These are phyloP conservation scores for Neofusicoccum laricinum DNA, from an alignment of 2,329 filamentous ascomycete species.

Conservation along the genomic window DNA sequence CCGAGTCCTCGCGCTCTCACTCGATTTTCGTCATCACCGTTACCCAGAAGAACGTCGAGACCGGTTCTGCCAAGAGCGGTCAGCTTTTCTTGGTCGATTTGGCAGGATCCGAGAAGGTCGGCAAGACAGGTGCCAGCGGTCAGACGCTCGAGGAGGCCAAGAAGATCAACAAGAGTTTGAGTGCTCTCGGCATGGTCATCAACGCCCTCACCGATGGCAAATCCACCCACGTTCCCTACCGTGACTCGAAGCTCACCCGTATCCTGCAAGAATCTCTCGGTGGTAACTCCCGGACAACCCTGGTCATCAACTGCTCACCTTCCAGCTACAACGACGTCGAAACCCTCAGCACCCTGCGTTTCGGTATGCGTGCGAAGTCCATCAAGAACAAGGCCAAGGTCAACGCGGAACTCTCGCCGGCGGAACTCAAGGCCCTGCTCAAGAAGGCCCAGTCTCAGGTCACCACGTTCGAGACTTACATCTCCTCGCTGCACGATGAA, in stretches of 20 bases:
- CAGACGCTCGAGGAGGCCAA: slow-evolving; percentile 98
- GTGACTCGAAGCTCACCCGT: slow-evolving; percentile 95
- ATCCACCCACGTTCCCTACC: slow-evolving; percentile 92
- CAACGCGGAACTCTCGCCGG: slow-evolving; percentile 94
- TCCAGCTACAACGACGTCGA: slow-evolving; percentile 97
- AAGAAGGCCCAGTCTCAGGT: slow-evolving; percentile 90
- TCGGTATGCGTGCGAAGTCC: slow-evolving; percentile 93
- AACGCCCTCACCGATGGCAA: slow-evolving; percentile 95
- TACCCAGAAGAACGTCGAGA: slow-evolving; percentile 96
- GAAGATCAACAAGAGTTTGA: slow-evolving; percentile 99
- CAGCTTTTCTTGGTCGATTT: slow-evolving; percentile 97
- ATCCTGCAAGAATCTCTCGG: slow-evolving; percentile 96
- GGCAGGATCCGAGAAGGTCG: slow-evolving; percentile 96
- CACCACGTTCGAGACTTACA: slow-evolving; percentile 83
- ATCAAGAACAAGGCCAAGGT: slow-evolving; percentile 99
- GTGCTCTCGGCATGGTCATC: slow-evolving; percentile 98
- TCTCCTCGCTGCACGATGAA: slow-evolving; percentile 78
- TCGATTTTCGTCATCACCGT: slow-evolving; percentile 98
- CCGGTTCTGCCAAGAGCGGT: slow-evolving; percentile 91
- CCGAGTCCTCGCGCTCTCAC: slow-evolving; percentile 95
- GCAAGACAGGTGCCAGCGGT: slow-evolving; percentile 95
- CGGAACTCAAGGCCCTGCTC: slow-evolving; percentile 88
- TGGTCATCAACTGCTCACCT: slow-evolving; percentile 99
- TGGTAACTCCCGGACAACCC: slow-evolving; percentile 95
- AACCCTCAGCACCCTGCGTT: slow-evolving; percentile 86